These are phyloP conservation scores for Jamesozyma hellenica DNA, from an alignment of 805 yeast species.

Conservation along the genomic window DNA sequence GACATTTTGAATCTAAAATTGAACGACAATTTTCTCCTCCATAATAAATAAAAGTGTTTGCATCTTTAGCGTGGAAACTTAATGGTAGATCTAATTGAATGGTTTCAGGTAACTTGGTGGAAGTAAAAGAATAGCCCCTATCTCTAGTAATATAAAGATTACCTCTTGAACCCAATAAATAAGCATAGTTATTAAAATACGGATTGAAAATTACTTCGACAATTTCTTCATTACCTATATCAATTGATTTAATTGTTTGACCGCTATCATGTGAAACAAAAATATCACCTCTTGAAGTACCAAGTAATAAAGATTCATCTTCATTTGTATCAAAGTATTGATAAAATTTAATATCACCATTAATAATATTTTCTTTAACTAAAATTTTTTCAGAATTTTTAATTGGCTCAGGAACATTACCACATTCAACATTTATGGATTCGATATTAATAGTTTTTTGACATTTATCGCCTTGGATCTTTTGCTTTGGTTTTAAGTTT, in stretches of 20 bases:
- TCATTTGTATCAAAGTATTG: conserved; percentile 36
- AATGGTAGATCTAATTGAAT: conserved; percentile 35
- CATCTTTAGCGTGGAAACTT: conserved; percentile 50
- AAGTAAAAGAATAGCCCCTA: conserved; percentile 51
- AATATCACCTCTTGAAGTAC: conserved; percentile 42
- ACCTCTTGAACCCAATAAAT: conserved; percentile 37
- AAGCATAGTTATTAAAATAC: conserved; percentile 26
- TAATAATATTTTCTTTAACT: conserved; percentile 36
- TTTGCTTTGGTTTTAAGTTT: conserved; percentile 12
- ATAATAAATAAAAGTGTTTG: conserved; percentile 55
- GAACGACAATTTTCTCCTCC: conserved; percentile 52
- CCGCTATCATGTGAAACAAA: conserved; percentile 71
- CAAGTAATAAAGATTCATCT: conserved; percentile 57
- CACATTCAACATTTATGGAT: conserved; percentile 25
- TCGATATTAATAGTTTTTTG: conserved; percentile 16
- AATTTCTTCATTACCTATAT: conserved; percentile 33
- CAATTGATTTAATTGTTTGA: conserved; percentile 34
- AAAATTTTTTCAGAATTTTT: conserved; percentile 26
- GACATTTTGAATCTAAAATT: conserved; percentile 41
- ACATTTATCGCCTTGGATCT: conserved; percentile 15
- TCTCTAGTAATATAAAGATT: conserved; percentile 51
- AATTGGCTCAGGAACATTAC: conserved; percentile 9
- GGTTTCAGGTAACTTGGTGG: conserved; percentile 43
- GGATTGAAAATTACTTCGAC: conserved; percentile 54
- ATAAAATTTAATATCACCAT: conserved; percentile 45